These are phyloP conservation scores for Pseudogymnoascus sp. DNA, from an alignment of 2,329 filamentous ascomycete species.

Conservation along the genomic window DNA sequence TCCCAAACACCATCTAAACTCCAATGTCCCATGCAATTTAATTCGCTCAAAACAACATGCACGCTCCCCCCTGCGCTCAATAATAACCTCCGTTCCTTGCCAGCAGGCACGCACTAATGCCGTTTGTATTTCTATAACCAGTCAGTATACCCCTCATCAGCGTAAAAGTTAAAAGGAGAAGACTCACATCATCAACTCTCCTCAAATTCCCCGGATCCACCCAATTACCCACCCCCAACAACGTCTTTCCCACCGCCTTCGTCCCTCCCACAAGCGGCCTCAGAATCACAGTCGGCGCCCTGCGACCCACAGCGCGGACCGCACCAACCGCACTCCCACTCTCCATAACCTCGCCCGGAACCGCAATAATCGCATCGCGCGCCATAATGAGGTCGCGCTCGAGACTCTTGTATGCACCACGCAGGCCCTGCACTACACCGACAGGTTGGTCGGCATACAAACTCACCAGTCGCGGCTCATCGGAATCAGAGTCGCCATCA, in stretches of 20 bases:
- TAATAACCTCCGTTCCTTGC: neutral
- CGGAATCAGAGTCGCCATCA: slow-evolving; percentile 54
- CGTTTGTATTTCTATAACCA: slow-evolving; percentile 29
- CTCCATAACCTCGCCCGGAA: slow-evolving; percentile 85
- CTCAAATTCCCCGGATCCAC: slow-evolving; percentile 75
- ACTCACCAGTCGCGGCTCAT: slow-evolving; percentile 71
- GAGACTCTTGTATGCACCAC: slow-evolving; percentile 72
- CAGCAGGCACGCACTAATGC: slow-evolving; percentile 15
- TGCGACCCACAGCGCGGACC: slow-evolving; percentile 65
- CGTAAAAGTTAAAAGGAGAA: slow-evolving; percentile 22
- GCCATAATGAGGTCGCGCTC: slow-evolving; percentile 81
- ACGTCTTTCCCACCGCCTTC: slow-evolving; percentile 77
- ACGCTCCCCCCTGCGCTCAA: neutral
- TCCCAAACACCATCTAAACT: neutral
- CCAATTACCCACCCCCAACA: slow-evolving; percentile 86
- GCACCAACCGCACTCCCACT: slow-evolving; percentile 72
- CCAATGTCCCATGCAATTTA: slow-evolving; percentile 5
- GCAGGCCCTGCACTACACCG: slow-evolving; percentile 75
- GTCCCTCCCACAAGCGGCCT: slow-evolving; percentile 83
- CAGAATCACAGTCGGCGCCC: slow-evolving; percentile 88
- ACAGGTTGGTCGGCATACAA: slow-evolving; percentile 92
- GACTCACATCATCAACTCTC: slow-evolving; percentile 82
- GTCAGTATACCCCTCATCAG: neutral
- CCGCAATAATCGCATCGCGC: slow-evolving; percentile 85
- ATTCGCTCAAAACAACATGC: slow-evolving; percentile 4